phyloP scores from a whole-genome alignment of 176 grass and related monocot genomes.

The Carex scoparia region DNA sequence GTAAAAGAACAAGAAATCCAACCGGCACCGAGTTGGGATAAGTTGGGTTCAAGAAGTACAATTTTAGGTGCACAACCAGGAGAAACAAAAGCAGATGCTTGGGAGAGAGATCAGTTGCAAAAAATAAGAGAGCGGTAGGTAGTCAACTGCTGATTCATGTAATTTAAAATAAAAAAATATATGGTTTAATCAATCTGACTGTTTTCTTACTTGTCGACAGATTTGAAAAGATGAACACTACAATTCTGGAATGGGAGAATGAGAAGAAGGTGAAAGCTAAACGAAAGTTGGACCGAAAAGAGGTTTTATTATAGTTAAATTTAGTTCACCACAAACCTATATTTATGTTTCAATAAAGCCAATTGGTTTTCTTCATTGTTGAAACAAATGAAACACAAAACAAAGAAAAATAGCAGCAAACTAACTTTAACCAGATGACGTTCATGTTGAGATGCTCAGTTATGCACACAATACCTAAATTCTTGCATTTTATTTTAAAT shows the following conservation, averaged over 20 bases:
- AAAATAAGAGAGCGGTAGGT: slow-evolving; percentile 50
- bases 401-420: background rate
- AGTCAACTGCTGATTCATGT: background rate
- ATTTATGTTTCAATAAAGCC: background rate
- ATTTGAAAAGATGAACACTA: slow-evolving; percentile 50
- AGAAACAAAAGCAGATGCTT: slow-evolving; percentile 42
- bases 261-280: slow-evolving; percentile 74
- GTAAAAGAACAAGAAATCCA: slow-evolving; percentile 37
- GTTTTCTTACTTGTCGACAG: slow-evolving; percentile 25
- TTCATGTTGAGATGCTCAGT: background rate
- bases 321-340: background rate
- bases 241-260: slow-evolving; percentile 69
- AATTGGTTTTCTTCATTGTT: no score
- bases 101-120: slow-evolving; percentile 62
- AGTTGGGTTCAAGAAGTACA: slow-evolving; percentile 9
- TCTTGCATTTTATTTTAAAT: background rate
- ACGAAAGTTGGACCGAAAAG: slow-evolving; percentile 43
- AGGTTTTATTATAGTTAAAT: slow-evolving; percentile 45
- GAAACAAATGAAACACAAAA: no score
- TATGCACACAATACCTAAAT: background rate
- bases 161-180: background rate
- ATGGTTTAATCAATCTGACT: background rate
- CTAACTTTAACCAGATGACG: background rate
- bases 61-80: background rate
- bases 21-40: slow-evolving; percentile 20